Percentiles rank a stretch among this genome's conserved stretches.
Evolutionary conservation across 306 rosid genomes (phyloP).

Genomic region (Casuarina equisetifolia): DNA sequence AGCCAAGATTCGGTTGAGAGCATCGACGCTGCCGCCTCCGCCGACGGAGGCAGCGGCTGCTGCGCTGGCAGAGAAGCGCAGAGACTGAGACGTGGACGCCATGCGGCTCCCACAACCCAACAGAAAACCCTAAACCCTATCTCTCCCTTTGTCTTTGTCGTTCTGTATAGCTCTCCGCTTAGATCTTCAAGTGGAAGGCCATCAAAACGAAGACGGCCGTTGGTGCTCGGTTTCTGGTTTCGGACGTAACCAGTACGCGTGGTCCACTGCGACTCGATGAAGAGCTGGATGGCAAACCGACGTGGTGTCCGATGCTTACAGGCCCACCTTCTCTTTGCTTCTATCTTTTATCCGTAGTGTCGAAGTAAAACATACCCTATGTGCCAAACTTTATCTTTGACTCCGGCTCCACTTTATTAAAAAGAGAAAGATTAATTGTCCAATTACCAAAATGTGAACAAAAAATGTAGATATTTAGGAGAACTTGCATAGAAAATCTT

Average conservation of each 20-base stretch:
- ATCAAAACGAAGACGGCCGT: background rate
- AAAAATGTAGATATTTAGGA: too few species aligned
- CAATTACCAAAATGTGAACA: too few species aligned
- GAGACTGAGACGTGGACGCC: conserved; percentile 26
- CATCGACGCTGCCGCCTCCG: conserved; percentile 61
- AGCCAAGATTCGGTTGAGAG: conserved; percentile 77
- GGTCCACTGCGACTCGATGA: background rate
- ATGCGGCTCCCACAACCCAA: conserved; percentile 25
- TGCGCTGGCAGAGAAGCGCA: conserved; percentile 6
- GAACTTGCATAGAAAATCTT: too few species aligned
- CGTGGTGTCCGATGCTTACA: too few species aligned
- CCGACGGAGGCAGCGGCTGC: conserved; percentile 65
- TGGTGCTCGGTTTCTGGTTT: background rate
- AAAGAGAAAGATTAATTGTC: too few species aligned
- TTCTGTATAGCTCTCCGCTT: background rate
- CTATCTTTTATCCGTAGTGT: too few species aligned
- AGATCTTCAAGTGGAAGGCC: conserved; percentile 7
- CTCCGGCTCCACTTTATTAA: too few species aligned
- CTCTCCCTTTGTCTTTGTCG: background rate
- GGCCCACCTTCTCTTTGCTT: background rate
- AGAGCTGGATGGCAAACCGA: too few species aligned
- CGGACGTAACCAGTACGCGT: background rate
- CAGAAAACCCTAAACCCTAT: conserved; percentile 46
- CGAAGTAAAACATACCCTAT: too few species aligned
- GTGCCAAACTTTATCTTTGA: too few species aligned